Evolutionary conservation across 805 yeast species (phyloP), one percentile per base, ranked within the genome.

Genomic region (Lipomyces mesembrius): DNA sequence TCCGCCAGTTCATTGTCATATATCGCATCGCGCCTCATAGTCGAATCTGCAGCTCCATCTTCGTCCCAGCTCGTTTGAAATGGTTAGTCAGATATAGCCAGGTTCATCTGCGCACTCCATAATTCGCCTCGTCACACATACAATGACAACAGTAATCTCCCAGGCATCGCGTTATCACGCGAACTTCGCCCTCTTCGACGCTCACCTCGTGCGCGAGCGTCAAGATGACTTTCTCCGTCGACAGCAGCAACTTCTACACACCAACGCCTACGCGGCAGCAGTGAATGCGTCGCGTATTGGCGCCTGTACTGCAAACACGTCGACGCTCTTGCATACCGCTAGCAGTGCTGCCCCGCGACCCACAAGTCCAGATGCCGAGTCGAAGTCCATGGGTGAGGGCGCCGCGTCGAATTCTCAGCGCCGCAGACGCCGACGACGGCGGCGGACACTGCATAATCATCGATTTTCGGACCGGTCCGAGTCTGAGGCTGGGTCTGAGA

Each of bases 401-500:
- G 39, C 17, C 12, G 12, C 39, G 32, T 29, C 32, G 5, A 29
- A 29, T 29, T 29, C 32, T 37, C 43, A 12, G 12, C 43, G 43
- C 17, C 43, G 49, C 49, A 43, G 49, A 43, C 64, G 63, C 32
- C 60, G 53, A 7, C 67, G 29, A n/a, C 63, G 62, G 32, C 59
- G 60, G 6, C 34, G 57, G 20, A 25, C 37, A 2, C 62, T 57
- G 17, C 68, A 65, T 52, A 58, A 57, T 53, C 39, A 57, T 56
- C 60, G 68, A 29, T 61, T 65, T 54, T 65, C 67, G 2, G 67
- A 64, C 59, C 61, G 67, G 46, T 64, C 67, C 14, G 66, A 64
- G 25, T 57, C 61, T 9, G 63, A 60, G n/a, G n/a, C 22, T 34
- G 53, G 53, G 14, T 20, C 11, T 9, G 54, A 11, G 51, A 20